A percentile compares a stretch with the other conserved stretches of the same genome.
Conservation (phyloP, 345 rosid species). For the Rhodamnia rubescens region DNA sequence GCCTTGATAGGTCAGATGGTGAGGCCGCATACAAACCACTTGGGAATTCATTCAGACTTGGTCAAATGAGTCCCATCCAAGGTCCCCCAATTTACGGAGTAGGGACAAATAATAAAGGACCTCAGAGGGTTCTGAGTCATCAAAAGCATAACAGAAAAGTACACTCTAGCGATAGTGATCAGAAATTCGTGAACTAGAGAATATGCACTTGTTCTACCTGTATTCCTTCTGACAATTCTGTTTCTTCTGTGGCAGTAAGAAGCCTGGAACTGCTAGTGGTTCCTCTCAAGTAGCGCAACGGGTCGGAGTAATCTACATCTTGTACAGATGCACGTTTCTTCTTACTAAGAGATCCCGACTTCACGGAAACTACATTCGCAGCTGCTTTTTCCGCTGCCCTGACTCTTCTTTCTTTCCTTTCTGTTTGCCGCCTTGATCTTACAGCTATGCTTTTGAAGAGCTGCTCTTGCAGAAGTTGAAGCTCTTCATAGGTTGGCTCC, state of each 20-base stretch:
- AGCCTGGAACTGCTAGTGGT: slow-evolving; percentile 61
- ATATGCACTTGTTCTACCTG: slow-evolving; percentile 38
- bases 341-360: slow-evolving; percentile 33
- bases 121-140: not conserved
- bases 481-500: slow-evolving; percentile 45
- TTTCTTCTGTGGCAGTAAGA: slow-evolving; percentile 80
- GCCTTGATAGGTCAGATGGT: not conserved
- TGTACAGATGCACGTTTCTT: slow-evolving; percentile 50
- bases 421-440: slow-evolving; percentile 64
- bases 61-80: not conserved
- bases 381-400: slow-evolving; percentile 64
- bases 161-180: not conserved
- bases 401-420: slow-evolving; percentile 64
- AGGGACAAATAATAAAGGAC: not conserved
- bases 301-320: slow-evolving; percentile 68
- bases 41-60: not conserved
- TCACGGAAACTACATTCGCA: slow-evolving; percentile 38
- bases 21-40: not conserved
- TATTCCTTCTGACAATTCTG: slow-evolving; percentile 70
- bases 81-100: not conserved
- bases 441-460: slow-evolving; percentile 46
- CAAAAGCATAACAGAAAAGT: not conserved
- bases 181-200: not conserved
- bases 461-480: slow-evolving; percentile 41
- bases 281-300: slow-evolving; percentile 63